Base-by-base conservation (phyloP, 148 eudicot genomes). In the Camellia lanceoleosa region DNA sequence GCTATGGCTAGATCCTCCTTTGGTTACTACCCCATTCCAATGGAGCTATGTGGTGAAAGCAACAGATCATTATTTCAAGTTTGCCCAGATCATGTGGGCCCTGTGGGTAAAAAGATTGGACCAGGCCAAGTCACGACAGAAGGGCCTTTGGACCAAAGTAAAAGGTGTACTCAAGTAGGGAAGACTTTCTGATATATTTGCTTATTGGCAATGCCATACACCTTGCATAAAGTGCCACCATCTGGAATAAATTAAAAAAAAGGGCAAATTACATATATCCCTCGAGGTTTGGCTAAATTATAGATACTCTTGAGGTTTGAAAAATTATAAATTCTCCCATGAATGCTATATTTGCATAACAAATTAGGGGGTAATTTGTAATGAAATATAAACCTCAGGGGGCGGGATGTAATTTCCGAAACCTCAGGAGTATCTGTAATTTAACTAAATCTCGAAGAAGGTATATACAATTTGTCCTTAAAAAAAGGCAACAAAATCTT, bases 161-260 rank as follows among this genome's bases (percentile, higher is more conserved):
- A 76, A 78, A 78, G 63, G 43, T 79, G 58, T 60, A 79, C 20
- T 79, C 76, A 46, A n/a, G 20, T 6, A 41, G 58, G 60, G 54
- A 73, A 75, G 72, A 51, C 77, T 74, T 71, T 64, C 19, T 30
- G 68, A 51, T n/a, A 20, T 51, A 19, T 30, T 61, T 61, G 7
- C 51, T 64, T 80, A 30, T 30, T 30, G 38, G 38, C 38, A 1
- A 30, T 30, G 73, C 70, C 41, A 77, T 80, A 46, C 77, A 83
- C 75, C 79, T 52, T 60, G 19, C 56, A 52, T 44, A 78, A 65
- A 49, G 82, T 74, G 68, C 74, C 74, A 81, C 52, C 23, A 60
- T 62, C 16, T 69, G 69, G 65, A 15, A 41, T 67, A 76, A 52
- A 72, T 23, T 23, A 23, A 23, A 0, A 23, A 23, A 23, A 23